Evolutionary conservation across 352 stramenopile genomes (phyloP).

Genomic region (Pythium coloratum): DNA sequence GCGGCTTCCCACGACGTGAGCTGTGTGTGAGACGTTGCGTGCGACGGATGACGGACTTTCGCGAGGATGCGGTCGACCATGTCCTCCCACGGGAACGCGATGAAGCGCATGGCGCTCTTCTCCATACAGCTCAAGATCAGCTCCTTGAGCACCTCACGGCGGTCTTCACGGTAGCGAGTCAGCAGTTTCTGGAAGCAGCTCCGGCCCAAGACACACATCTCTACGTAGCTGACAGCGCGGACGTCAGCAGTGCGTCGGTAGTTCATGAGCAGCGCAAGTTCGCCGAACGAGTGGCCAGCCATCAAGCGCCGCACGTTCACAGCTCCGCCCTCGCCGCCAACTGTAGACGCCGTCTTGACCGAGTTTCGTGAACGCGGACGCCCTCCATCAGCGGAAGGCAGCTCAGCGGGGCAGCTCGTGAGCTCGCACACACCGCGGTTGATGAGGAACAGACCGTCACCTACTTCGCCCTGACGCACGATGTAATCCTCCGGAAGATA

Average conservation of each 20-base stretch:
- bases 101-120: slow-evolving; percentile 28
- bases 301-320: slow-evolving; percentile 36
- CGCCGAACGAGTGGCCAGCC: slow-evolving; percentile 38
- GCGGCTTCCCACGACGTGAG: slow-evolving; percentile 26
- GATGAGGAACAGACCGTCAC: slow-evolving; percentile 41
- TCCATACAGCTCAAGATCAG: slow-evolving; percentile 31
- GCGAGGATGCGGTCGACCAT: slow-evolving; percentile 22
- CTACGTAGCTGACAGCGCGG: slow-evolving; percentile 29
- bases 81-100: slow-evolving; percentile 31
- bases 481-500: slow-evolving; percentile 51
- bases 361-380: slow-evolving; percentile 15
- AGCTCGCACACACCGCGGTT: slow-evolving; percentile 42
- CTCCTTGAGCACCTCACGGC: slow-evolving; percentile 21
- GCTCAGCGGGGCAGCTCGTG: slow-evolving; percentile 16
- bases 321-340: background rate
- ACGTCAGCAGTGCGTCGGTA: slow-evolving; percentile 32
- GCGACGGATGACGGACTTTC: background rate
- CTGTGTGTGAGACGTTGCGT: slow-evolving; percentile 18
- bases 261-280: slow-evolving; percentile 42
- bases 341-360: slow-evolving; percentile 22
- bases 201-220: slow-evolving; percentile 31
- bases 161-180: slow-evolving; percentile 28
- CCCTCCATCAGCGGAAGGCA: background rate
- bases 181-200: slow-evolving; percentile 29
- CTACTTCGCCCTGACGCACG: slow-evolving; percentile 36